These are phyloP conservation scores for Ophiocordyceps sinensis DNA, from an alignment of 2,329 filamentous ascomycete species.

Conservation along the genomic window DNA sequence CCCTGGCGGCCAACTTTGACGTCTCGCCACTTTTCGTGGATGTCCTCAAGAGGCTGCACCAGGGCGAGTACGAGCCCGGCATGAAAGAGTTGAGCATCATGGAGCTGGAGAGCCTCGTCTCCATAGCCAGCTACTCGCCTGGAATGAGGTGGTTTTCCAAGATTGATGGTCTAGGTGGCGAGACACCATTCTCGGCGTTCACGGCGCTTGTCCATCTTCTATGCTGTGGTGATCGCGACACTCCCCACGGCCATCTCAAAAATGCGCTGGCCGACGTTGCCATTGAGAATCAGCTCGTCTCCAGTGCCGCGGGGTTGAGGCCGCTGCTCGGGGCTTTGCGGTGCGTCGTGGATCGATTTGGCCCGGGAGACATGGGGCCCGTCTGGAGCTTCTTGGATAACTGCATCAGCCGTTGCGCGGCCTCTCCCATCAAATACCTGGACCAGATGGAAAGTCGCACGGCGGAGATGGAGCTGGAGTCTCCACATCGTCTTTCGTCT, in stretches of 20 bases:
- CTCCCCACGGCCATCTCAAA: constrained; percentile 29
- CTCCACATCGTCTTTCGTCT: constrained; percentile 24
- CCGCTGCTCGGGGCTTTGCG: constrained; percentile 25
- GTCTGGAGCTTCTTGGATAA: constrained; percentile 70
- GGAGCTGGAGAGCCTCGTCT: constrained; percentile 68
- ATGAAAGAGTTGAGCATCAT: constrained; percentile 45
- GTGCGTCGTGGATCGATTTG: constrained; percentile 7
- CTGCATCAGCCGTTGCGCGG: constrained; percentile 60
- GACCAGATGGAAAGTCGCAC: constrained; percentile 45
- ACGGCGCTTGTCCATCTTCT: constrained; percentile 47
- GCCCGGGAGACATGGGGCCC: constrained; percentile 15
- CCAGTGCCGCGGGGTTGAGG: constrained; percentile 31
- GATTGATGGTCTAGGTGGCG: constrained; percentile 40
- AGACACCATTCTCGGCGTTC: constrained; percentile 42
- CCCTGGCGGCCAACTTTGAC: constrained; percentile 76
- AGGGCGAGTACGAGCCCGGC: constrained; percentile 32
- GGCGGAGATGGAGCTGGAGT: constrained; percentile 11
- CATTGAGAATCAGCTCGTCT: constrained; percentile 52
- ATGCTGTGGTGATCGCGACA: constrained; percentile 14
- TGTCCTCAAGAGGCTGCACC: constrained; percentile 47
- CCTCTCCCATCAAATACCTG: constrained; percentile 69
- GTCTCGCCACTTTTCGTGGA: constrained; percentile 63
- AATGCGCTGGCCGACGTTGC: constrained; percentile 46
- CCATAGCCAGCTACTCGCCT: constrained; percentile 66
- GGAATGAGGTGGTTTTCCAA: constrained; percentile 87